Conservation (phyloP, 129 eudicot species). For the Kitagawia praeruptora region DNA sequence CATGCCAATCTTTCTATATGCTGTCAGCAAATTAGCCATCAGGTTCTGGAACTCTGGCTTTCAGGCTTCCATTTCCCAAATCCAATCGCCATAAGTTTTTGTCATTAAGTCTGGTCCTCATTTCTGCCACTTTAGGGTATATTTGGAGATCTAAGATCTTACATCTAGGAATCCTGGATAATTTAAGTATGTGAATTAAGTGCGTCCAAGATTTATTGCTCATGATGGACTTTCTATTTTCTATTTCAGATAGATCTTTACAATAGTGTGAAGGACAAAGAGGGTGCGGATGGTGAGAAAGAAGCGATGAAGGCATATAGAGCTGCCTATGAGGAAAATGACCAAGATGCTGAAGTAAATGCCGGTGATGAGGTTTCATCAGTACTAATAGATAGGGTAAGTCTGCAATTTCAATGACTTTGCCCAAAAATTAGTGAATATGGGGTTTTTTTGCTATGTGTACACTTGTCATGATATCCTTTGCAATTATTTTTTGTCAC, state of each 20-base stretch:
- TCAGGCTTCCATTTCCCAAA: not conserved
- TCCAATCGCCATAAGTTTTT: not conserved
- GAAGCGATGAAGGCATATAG: slow-evolving; percentile 78
- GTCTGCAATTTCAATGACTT: not conserved
- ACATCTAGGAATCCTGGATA: not conserved
- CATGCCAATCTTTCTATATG: not conserved
- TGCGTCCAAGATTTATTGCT: not conserved
- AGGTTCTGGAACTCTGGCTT: not conserved
- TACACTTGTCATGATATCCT: not conserved
- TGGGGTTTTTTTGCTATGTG: not conserved
- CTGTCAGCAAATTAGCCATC: not conserved
- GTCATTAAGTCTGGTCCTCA: not conserved
- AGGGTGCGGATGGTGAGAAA: slow-evolving; percentile 62
- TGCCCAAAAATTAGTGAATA: not conserved
- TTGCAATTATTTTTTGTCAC: not conserved
- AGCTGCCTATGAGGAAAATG: slow-evolving; percentile 84
- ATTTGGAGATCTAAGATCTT: not conserved
- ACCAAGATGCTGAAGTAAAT: slow-evolving; percentile 45
- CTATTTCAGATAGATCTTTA: slow-evolving; percentile 71
- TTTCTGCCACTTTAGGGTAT: not conserved
- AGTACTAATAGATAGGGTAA: slow-evolving; percentile 80
- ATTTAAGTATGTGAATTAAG: not conserved
- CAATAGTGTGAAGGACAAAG: slow-evolving; percentile 74
- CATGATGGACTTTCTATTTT: not conserved
- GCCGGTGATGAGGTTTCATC: slow-evolving; percentile 65